phyloP scores from a whole-genome alignment of 805 yeast species.

The Kluyveromyces aestuarii region DNA sequence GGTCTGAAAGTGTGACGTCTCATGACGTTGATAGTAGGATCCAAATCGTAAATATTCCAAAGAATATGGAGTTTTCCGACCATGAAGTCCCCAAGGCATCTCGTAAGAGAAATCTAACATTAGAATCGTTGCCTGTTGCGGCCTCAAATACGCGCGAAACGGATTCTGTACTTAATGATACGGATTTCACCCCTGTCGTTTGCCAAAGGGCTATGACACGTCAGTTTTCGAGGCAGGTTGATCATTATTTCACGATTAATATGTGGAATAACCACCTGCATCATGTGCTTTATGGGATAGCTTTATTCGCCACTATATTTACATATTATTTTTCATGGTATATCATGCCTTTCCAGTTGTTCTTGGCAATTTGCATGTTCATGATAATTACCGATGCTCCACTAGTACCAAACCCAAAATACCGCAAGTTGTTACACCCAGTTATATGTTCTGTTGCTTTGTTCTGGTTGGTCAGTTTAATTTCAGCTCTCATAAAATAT shows the following conservation, averaged over 20 bases:
- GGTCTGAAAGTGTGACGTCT: neutral
- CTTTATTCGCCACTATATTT: conserved; percentile 14
- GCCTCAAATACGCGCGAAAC: neutral
- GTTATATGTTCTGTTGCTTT: conserved; percentile 55
- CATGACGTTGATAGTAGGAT: neutral
- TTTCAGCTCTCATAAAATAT: conserved; percentile 45
- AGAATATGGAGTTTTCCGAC: neutral
- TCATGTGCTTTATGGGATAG: conserved; percentile 13
- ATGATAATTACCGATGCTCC: conserved; percentile 35
- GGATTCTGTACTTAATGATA: neutral
- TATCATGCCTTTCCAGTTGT: conserved; percentile 53
- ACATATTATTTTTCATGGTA: conserved; percentile 29
- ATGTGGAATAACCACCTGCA: conserved; percentile 17
- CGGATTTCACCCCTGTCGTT: conserved; percentile 4
- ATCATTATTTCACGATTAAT: conserved; percentile 9
- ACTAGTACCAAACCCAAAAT: conserved; percentile 34
- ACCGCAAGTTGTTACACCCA: conserved; percentile 55
- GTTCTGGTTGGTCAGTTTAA: conserved; percentile 54
- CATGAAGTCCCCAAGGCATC: neutral
- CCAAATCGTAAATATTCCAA: neutral
- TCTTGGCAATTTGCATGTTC: conserved; percentile 50
- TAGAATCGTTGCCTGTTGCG: neutral
- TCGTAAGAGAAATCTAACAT: neutral
- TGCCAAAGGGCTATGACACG: conserved; percentile 15
- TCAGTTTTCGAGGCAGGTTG: conserved; percentile 11